These are phyloP conservation scores for Arthroderma sp. DNA, from an alignment of 2,329 filamentous ascomycete species.

Conservation along the genomic window DNA sequence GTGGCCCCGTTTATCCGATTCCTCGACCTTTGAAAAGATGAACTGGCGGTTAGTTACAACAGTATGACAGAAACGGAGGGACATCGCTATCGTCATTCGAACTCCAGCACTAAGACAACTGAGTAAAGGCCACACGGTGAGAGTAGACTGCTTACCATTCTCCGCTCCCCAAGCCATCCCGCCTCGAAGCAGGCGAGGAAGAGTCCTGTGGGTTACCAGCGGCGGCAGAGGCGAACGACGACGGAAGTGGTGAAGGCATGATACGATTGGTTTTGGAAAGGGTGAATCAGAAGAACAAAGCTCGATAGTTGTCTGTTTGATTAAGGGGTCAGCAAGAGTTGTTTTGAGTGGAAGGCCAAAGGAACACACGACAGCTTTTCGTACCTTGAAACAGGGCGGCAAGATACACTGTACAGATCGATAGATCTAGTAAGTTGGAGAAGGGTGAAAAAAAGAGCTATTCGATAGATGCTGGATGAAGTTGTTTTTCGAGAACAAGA, in stretches of 20 bases:
- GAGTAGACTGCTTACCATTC: conserved; percentile 51
- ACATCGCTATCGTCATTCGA: neutral
- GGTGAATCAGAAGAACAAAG: too few relatives aligned
- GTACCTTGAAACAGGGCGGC: too few relatives aligned
- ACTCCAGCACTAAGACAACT: neutral
- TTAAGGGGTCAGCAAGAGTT: too few relatives aligned
- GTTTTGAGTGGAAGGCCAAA: too few relatives aligned
- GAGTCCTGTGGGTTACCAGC: conserved; percentile 57
- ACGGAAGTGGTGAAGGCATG: conserved; percentile 65
- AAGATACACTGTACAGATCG: too few relatives aligned
- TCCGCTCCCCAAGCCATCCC: conserved; percentile 47
- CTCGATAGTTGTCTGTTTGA: too few relatives aligned
- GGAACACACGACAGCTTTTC: too few relatives aligned
- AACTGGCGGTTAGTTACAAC: neutral
- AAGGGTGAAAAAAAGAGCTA: too few relatives aligned
- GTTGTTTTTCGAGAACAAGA: too few relatives aligned
- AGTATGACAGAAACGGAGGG: neutral
- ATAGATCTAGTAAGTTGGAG: too few relatives aligned
- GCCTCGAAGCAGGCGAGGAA: conserved; percentile 42
- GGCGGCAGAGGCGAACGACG: conserved; percentile 72
- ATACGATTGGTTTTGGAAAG: conserved; percentile 13
- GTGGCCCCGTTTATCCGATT: conserved; percentile 51
- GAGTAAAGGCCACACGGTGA: neutral
- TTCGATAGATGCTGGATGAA: too few relatives aligned
- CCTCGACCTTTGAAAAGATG: conserved; percentile 38